Conservation (phyloP, 257 asterid species). For the Vinca minor region DNA sequence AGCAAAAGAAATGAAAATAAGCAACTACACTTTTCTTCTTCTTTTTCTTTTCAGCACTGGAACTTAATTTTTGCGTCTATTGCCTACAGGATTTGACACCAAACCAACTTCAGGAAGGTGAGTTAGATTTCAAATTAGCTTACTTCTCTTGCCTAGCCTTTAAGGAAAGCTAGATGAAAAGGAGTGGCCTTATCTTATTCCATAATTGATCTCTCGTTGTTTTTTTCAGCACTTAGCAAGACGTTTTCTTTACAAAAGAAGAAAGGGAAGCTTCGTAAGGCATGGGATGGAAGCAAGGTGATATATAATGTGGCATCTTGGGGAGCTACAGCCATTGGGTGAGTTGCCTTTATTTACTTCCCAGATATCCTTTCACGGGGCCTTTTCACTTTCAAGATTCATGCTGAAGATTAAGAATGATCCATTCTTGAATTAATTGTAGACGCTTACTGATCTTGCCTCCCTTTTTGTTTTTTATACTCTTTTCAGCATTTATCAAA, state of each 20-base stretch:
- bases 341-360: slow-evolving; percentile 25
- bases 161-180: too few relatives aligned
- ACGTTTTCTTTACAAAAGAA: slow-evolving; percentile 76
- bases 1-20: too few relatives aligned
- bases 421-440: slow-evolving; percentile 1
- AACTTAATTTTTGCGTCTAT: neutral
- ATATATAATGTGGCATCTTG: slow-evolving; percentile 93
- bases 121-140: slow-evolving; percentile 14
- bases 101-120: slow-evolving; percentile 90
- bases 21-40: too few relatives aligned
- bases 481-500: slow-evolving; percentile 71
- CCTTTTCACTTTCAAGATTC: neutral
- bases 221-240: slow-evolving; percentile 79
- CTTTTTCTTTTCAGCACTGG: too few relatives aligned
- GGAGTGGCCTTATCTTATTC: neutral
- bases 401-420: neutral
- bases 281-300: slow-evolving; percentile 97
- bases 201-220: too few relatives aligned
- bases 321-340: slow-evolving; percentile 99
- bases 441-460: slow-evolving; percentile 3
- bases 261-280: slow-evolving; percentile 89
- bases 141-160: neutral
- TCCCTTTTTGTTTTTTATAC: neutral
- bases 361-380: slow-evolving; percentile 1
- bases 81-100: slow-evolving; percentile 85